These are phyloP conservation scores for Haplosporangium sp. DNA, from an alignment of 371 early-diverging fungal species.

Conservation along the genomic window DNA sequence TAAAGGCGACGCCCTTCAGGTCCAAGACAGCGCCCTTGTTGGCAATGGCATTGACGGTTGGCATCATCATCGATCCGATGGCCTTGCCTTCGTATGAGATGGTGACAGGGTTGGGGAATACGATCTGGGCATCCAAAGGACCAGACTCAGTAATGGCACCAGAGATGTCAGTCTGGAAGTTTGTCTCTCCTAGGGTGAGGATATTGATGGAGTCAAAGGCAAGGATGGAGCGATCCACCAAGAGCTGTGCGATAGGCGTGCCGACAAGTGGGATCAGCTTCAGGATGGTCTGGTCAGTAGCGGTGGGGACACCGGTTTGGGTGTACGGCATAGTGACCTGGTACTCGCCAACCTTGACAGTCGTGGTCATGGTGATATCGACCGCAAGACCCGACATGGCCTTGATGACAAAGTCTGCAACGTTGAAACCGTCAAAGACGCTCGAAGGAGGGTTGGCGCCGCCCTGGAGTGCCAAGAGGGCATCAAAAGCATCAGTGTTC, in stretches of 20 bases:
- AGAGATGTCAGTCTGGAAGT: slow-evolving; percentile 60
- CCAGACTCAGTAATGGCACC: slow-evolving; percentile 70
- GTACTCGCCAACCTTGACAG: slow-evolving; percentile 64
- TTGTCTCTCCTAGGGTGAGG: slow-evolving; percentile 55
- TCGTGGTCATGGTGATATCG: slow-evolving; percentile 61
- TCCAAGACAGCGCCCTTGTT: slow-evolving; percentile 64
- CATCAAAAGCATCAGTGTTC: slow-evolving; percentile 61
- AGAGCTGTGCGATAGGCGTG: slow-evolving; percentile 64
- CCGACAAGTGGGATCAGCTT: slow-evolving; percentile 65
- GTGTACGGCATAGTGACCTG: slow-evolving; percentile 57
- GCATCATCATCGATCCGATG: slow-evolving; percentile 64
- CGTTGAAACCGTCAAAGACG: slow-evolving; percentile 60
- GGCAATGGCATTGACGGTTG: slow-evolving; percentile 52
- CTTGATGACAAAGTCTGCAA: slow-evolving; percentile 58
- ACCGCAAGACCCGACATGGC: slow-evolving; percentile 63
- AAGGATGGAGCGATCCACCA: slow-evolving; percentile 61
- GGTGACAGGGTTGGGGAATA: slow-evolving; percentile 64
- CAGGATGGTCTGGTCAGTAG: slow-evolving; percentile 59
- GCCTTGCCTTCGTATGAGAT: slow-evolving; percentile 61
- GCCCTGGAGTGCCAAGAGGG: slow-evolving; percentile 56
- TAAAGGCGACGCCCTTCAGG: slow-evolving; percentile 56
- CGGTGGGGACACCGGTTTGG: slow-evolving; percentile 59
- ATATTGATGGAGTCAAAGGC: slow-evolving; percentile 59
- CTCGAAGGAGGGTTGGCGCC: slow-evolving; percentile 52
- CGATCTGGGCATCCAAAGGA: slow-evolving; percentile 65